Base-by-base conservation (phyloP, 352 stramenopile genomes). In the Detonula confervacea region DNA sequence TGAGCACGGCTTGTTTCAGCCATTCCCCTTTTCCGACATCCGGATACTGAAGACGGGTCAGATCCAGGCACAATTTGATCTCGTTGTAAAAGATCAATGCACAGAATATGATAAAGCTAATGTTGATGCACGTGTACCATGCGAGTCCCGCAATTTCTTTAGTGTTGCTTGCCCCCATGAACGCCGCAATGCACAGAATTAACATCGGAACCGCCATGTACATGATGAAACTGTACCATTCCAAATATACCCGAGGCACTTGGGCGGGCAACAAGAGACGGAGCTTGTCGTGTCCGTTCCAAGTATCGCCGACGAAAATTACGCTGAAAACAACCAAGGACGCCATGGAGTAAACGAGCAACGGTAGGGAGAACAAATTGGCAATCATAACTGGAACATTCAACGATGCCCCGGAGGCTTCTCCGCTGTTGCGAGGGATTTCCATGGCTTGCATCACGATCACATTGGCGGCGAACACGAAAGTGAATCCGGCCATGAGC, bases 261-360 rank as follows among this genome's bases (percentile, higher is more conserved):
- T 42, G 35, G 5, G 35, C 35, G 44, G 44, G 44, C 16, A 54
- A 24, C 44, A 54, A n/a, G 4, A 54, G 16, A 24, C 44, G 5
- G 5, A 74, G n/a, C 46, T 83, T 65, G 12, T 27, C 51, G 27
- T 86, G 72, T 29, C 72, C 78, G 14, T 44, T 61, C 29, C 39
- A 83, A 9, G 49, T 61, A 54, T 86, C 78, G 16, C 7, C 3
- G 35, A 80, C 67, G 37, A 69, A 86, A 42, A 30, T 33, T 20
- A 68, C 57, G 46, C 71, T 59, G 67, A 86, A 73, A 35, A 76
- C 64, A 22, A 86, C 27, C 5, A 61, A 60, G 8, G 56, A 64
- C 18, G 78, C 35, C 9, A 86, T 65, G 14, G 30, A 44, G 44
- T 73, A 62, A 18, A 81, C 47, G 33, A 83, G 18, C 44, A 54